A percentile compares a stretch with the other conserved stretches of the same genome.
phyloP scores from a whole-genome alignment of 345 rosid genomes.

The Eutrema japonicum region DNA sequence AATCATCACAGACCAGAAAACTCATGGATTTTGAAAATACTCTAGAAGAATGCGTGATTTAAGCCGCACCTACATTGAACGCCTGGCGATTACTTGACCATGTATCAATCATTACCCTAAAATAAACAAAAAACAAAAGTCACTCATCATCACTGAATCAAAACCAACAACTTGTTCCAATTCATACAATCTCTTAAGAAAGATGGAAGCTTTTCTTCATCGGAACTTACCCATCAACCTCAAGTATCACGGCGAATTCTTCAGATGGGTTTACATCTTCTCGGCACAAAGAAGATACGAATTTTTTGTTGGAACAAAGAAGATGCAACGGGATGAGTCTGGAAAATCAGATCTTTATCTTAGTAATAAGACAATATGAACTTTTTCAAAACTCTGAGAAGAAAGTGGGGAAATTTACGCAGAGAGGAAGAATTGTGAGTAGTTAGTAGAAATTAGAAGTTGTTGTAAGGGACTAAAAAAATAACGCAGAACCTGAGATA shows the following conservation, averaged over 20 bases:
- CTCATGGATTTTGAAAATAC: not conserved
- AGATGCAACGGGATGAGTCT: too few species aligned
- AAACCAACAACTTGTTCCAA: constrained; percentile 1
- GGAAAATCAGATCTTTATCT: too few species aligned
- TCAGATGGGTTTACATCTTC: constrained; percentile 49
- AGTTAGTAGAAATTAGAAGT: too few species aligned
- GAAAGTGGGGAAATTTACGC: too few species aligned
- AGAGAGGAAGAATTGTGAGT: too few species aligned
- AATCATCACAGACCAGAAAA: constrained; percentile 20
- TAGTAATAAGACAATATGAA: too few species aligned
- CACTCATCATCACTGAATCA: not conserved
- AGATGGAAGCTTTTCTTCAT: constrained; percentile 19
- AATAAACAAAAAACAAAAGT: constrained; percentile 3
- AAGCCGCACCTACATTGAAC: constrained; percentile 71
- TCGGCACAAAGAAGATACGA: too few species aligned
- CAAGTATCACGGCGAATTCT: constrained; percentile 77
- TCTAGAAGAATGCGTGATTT: constrained; percentile 27
- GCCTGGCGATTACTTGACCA: constrained; percentile 84
- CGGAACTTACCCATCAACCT: constrained; percentile 82
- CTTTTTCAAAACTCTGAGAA: too few species aligned
- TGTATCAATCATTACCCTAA: constrained; percentile 85
- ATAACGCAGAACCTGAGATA: too few species aligned
- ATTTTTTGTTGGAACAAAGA: too few species aligned
- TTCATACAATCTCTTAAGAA: not conserved
- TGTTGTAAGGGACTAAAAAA: too few species aligned